These are phyloP conservation scores for Collybia sordida DNA, from an alignment of 768 basidiomycete species.

Conservation along the genomic window DNA sequence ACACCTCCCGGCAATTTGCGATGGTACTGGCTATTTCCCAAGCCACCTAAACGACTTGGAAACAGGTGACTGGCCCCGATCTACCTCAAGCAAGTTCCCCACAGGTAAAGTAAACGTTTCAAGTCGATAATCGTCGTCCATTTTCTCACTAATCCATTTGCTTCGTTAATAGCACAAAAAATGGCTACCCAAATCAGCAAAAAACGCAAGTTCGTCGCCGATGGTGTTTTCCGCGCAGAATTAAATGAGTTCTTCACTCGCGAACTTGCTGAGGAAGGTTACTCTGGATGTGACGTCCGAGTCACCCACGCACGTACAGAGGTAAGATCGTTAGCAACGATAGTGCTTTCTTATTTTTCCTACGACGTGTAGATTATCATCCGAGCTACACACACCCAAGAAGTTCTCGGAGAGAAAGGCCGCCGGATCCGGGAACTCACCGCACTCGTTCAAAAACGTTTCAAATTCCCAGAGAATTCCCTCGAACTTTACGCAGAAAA, in stretches of 20 bases:
- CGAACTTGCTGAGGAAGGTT: constrained; percentile 98
- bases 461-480: constrained; percentile 99
- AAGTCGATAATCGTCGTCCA: neutral
- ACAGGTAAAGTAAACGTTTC: neutral
- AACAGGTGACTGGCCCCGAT: constrained; percentile 1
- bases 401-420: constrained; percentile 98
- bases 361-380: constrained; percentile 80
- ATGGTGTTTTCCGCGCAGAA: constrained; percentile 99
- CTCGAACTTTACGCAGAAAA: constrained; percentile 99
- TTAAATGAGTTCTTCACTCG: constrained; percentile 98
- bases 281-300: constrained; percentile 99
- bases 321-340: constrained; percentile 36
- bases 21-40: constrained; percentile 25
- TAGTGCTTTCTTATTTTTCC: too few relatives aligned
- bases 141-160: neutral
- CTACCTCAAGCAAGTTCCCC: constrained; percentile 2
- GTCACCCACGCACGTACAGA: constrained; percentile 99
- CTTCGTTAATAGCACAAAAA: constrained; percentile 25
- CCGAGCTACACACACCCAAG: constrained; percentile 98
- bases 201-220: constrained; percentile 98
- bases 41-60: constrained; percentile 17
- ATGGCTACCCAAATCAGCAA: constrained; percentile 93
- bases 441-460: constrained; percentile 96
- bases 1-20: constrained; percentile 21
- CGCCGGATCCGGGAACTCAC: constrained; percentile 99